Base-by-base conservation (phyloP, 2,329 filamentous ascomycete genomes). In the Lachnum nothofagi region DNA sequence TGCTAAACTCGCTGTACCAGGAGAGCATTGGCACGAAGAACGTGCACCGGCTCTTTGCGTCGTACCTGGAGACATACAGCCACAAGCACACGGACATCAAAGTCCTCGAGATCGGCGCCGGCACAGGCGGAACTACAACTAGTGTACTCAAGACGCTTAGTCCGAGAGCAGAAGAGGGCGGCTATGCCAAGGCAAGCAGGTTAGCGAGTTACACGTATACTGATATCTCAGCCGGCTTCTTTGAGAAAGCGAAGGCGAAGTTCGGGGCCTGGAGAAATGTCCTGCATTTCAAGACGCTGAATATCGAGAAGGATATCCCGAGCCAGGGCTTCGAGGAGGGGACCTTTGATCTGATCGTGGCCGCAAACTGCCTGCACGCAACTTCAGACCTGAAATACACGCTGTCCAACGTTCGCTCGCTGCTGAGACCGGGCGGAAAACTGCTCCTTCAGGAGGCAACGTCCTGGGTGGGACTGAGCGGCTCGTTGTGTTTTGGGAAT, bases 51-150 rank as follows among this genome's bases (percentile, higher is more conserved):
- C 23, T 24, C 5, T 3, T 42, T 6, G 19, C 7, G 4, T 4
- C 33, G 4, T 10, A 44, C 22, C 5, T 40, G 1, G 25, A 25
- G 12, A 19, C 24, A 5, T 20, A 20, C 27, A 43, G 31, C 14
- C 51, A 54, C 25, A 52, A 58, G 42, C 43, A 54, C 19, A 54
- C 54, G 2, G 44, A 44, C 14, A 16, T 51, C 23, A 51, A 51
- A 31, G 45, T 60, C 34, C 54, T 61, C 4, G 56, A 61, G 42
- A 51, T 59, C 10, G 49, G 51, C n/a, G 52, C 43, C 14, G 55
- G 55, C 19, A 57, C 53, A 8, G 54, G 49, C 23, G 48, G 37
- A 35, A 22, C 31, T 2, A 52, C 52, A 16, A 31, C n/a, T 7
- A 12, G 20, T 10, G 46, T 48, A 9, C 46, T 9, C 55, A 56